Percentiles rank a stretch among this genome's conserved stretches.
These are phyloP conservation scores for Pythium coloratum DNA, from an alignment of 352 stramenopile genomes.

Conservation along the genomic window DNA sequence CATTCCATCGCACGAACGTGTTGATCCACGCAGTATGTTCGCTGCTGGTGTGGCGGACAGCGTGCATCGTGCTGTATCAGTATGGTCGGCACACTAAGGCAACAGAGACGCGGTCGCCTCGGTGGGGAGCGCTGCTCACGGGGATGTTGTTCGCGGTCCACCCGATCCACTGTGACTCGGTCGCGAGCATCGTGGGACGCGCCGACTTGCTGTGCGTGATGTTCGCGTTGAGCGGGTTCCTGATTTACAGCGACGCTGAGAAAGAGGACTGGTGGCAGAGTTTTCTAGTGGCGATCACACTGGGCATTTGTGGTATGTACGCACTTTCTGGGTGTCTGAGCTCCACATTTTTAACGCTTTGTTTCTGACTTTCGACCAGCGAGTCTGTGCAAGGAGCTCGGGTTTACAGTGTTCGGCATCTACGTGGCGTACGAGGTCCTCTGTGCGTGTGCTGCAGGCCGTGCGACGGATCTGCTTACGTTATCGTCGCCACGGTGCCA, in stretches of 20 bases:
- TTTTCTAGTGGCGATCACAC: constrained; percentile 9
- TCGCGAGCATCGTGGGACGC: constrained; percentile 89
- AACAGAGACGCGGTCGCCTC: neutral
- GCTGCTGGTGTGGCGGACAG: constrained; percentile 57
- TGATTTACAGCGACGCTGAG: constrained; percentile 45
- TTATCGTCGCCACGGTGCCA: neutral
- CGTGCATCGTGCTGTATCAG: constrained; percentile 32
- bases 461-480: neutral
- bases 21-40: constrained; percentile 61
- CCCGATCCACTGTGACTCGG: constrained; percentile 88
- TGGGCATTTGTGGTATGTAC: constrained; percentile 24
- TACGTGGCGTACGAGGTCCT: constrained; percentile 70
- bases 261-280: neutral
- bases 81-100: neutral
- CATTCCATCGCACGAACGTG: constrained; percentile 81
- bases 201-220: constrained; percentile 86
- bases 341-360: neutral
- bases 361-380: constrained; percentile 18
- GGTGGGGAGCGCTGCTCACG: constrained; percentile 31
- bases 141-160: constrained; percentile 91
- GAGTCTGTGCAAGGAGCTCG: constrained; percentile 88
- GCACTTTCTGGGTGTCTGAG: neutral
- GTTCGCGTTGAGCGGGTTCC: constrained; percentile 63
- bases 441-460: neutral
- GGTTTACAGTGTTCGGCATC: constrained; percentile 80